These are phyloP conservation scores for Pleurotus tuoliensis DNA, from an alignment of 768 basidiomycete genomes.

Conservation along the genomic window DNA sequence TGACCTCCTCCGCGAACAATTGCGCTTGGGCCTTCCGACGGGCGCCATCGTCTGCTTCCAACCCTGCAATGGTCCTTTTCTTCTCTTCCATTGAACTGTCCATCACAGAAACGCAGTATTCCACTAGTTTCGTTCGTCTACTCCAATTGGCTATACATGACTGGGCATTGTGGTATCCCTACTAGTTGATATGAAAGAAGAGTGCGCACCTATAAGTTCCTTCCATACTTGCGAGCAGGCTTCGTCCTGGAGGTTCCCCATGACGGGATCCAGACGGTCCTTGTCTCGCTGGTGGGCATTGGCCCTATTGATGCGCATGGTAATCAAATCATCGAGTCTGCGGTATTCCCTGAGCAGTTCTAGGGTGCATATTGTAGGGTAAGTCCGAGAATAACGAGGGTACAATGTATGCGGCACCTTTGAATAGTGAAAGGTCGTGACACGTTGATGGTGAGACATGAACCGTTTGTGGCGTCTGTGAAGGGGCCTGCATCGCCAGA, in stretches of 20 bases:
- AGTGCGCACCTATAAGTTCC: conserved; percentile 66
- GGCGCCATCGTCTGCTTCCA: conserved; percentile 25
- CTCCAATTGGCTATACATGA: conserved; percentile 56
- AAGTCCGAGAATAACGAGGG: background rate
- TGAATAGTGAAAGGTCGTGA: conserved; percentile 72
- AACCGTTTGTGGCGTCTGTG: conserved; percentile 56
- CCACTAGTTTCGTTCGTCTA: conserved; percentile 65
- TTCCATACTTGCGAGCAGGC: conserved; percentile 76
- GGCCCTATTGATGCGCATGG: conserved; percentile 78
- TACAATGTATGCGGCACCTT: conserved; percentile 38
- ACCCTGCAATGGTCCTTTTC: conserved; percentile 37
- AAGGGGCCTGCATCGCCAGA: conserved; percentile 64
- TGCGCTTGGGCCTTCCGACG: conserved; percentile 52
- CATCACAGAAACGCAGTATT: conserved; percentile 71
- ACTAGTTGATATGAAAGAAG: conserved; percentile 13
- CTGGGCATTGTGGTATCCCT: conserved; percentile 15
- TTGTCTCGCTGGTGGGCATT: conserved; percentile 72
- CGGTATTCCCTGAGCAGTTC: conserved; percentile 83
- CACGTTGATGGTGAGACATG: conserved; percentile 74
- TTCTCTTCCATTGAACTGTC: conserved; percentile 62
- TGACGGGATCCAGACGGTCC: conserved; percentile 44
- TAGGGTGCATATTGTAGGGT: conserved; percentile 21
- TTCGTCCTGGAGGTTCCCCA: conserved; percentile 62
- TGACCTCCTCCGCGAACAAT: conserved; percentile 65
- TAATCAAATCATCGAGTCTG: conserved; percentile 73